These are phyloP conservation scores for Volvariella surrecta DNA, from an alignment of 1,284 basidiomycete genomes.

Conservation along the genomic window DNA sequence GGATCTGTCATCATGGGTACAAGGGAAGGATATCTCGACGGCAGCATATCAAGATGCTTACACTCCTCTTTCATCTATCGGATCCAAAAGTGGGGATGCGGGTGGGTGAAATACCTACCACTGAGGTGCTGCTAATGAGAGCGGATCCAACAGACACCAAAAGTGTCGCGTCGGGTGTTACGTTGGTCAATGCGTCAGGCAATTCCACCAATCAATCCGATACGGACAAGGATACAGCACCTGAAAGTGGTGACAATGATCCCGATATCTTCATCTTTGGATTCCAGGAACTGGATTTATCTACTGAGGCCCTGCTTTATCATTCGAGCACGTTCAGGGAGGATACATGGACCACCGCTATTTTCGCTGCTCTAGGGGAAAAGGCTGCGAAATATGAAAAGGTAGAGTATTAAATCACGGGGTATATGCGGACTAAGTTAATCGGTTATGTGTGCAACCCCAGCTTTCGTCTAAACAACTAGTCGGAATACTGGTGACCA, in stretches of 20 bases:
- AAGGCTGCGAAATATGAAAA: conserved; percentile 55
- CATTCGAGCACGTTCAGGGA: conserved; percentile 51
- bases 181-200: not conserved
- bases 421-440: no score
- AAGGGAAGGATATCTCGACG: conserved; percentile 12
- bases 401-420: conserved; percentile 25
- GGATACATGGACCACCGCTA: conserved; percentile 58
- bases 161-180: not conserved
- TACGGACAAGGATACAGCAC: not conserved
- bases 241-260: conserved; percentile 26
- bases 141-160: not conserved
- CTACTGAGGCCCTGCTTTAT: conserved; percentile 65
- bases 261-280: conserved; percentile 63
- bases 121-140: no score
- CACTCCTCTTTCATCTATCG: no score
- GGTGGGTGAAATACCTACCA: no score
- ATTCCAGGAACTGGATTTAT: conserved; percentile 73
- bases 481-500: conserved; percentile 65
- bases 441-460: not conserved
- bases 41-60: no score
- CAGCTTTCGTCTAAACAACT: conserved; percentile 64
- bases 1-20: conserved; percentile 40
- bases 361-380: conserved; percentile 63
- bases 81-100: no score
- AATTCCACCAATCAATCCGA: conserved; percentile 1